Evolutionary conservation across 192 early-diverging fungal genomes (phyloP).

Genomic region (Coemansia sp.): DNA sequence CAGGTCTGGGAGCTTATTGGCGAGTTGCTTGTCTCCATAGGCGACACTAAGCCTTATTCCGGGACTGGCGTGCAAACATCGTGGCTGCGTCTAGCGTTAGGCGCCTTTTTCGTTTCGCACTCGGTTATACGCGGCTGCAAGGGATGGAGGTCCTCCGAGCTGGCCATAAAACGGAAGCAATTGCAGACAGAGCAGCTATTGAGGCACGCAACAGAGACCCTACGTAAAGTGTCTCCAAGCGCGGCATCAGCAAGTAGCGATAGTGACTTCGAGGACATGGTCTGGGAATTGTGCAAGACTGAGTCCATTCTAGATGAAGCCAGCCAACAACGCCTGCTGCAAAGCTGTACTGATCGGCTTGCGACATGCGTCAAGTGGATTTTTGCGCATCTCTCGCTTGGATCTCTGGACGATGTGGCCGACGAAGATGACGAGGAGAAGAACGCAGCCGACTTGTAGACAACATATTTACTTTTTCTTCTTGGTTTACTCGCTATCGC

Average conservation of each 20-base stretch:
- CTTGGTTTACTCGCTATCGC: not conserved
- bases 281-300: slow-evolving; percentile 13
- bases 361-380: slow-evolving; percentile 10
- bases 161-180: slow-evolving; percentile 24
- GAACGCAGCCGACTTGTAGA: slow-evolving; percentile 11
- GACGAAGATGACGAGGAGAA: not conserved
- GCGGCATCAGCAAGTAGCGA: not conserved
- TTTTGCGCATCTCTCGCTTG: not conserved
- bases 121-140: slow-evolving; percentile 29
- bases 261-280: not conserved
- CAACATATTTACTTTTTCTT: not conserved
- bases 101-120: slow-evolving; percentile 24
- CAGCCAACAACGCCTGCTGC: not conserved
- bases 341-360: not conserved
- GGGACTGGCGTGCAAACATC: not conserved
- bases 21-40: slow-evolving; percentile 14
- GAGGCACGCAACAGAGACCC: not conserved
- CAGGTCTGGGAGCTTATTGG: slow-evolving; percentile 50
- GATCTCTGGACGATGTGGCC: not conserved
- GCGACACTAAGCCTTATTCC: not conserved
- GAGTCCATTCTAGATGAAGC: slow-evolving; percentile 6
- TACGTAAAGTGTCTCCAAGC: not conserved
- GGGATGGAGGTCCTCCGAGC: slow-evolving; percentile 26
- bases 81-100: slow-evolving; percentile 32
- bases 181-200: slow-evolving; percentile 17